phyloP scores from a whole-genome alignment of 768 basidiomycete genomes.

The Trametes coccinea region DNA sequence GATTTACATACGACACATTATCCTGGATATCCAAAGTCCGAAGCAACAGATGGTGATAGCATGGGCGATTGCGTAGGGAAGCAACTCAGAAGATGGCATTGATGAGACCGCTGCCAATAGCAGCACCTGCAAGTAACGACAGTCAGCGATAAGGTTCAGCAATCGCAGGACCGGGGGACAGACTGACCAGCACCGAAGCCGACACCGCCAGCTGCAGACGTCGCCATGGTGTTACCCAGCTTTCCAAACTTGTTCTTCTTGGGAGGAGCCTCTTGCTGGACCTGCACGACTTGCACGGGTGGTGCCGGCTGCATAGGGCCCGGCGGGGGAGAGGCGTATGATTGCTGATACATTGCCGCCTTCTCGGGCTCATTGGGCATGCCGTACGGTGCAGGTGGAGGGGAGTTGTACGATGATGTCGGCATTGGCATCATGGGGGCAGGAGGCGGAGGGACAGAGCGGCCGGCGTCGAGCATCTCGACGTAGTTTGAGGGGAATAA shows the following conservation, averaged over 20 bases:
- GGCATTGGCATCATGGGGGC: slow-evolving; percentile 13
- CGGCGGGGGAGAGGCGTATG: slow-evolving; percentile 29
- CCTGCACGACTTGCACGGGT: slow-evolving; percentile 24
- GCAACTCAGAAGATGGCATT: slow-evolving; percentile 45
- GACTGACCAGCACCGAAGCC: slow-evolving; percentile 73
- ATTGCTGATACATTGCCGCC: slow-evolving; percentile 33
- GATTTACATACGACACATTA: background rate
- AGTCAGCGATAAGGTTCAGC: background rate
- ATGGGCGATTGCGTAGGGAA: no score
- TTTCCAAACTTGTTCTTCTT: slow-evolving; percentile 63
- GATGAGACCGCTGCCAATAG: slow-evolving; percentile 52
- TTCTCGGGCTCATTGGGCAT: slow-evolving; percentile 32
- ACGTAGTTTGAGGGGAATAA: slow-evolving; percentile 81
- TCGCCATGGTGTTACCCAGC: slow-evolving; percentile 54
- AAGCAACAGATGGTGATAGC: background rate
- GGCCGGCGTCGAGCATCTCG: slow-evolving; percentile 47
- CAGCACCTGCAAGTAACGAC: slow-evolving; percentile 39
- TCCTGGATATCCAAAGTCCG: slow-evolving; percentile 6
- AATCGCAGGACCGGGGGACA: background rate
- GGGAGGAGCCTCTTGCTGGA: slow-evolving; percentile 43
- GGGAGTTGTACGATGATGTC: slow-evolving; percentile 14
- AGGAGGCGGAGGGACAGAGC: slow-evolving; percentile 24
- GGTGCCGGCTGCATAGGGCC: slow-evolving; percentile 3
- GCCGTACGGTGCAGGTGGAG: slow-evolving; percentile 41
- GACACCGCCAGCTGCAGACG: slow-evolving; percentile 57